phyloP scores from a whole-genome alignment of 1,139 yeast genomes.

The Kodamaea alishanica region DNA sequence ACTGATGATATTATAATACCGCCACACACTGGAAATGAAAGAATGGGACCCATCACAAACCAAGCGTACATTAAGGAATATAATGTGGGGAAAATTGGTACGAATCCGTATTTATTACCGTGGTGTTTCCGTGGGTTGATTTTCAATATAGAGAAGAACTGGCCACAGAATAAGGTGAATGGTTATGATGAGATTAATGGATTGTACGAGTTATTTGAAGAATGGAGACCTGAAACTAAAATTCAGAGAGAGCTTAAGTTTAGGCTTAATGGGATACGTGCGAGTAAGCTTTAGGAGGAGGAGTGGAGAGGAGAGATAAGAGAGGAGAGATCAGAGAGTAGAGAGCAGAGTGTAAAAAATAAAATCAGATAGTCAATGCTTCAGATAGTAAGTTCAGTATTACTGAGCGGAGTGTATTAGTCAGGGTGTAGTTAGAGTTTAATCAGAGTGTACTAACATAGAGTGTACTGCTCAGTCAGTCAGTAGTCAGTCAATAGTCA shows the following conservation, averaged over 20 bases:
- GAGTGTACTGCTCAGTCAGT: too few species aligned
- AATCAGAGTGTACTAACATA: too few species aligned
- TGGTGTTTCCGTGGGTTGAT: slow-evolving; percentile 89
- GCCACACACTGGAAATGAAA: slow-evolving; percentile 11
- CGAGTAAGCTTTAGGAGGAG: slow-evolving; percentile 35
- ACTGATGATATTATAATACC: slow-evolving; percentile 60
- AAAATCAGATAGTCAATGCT: too few species aligned
- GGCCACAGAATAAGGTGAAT: slow-evolving; percentile 38
- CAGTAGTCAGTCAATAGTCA: too few species aligned
- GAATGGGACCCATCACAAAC: slow-evolving; percentile 25
- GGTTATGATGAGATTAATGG: slow-evolving; percentile 54
- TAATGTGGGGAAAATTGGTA: slow-evolving; percentile 56
- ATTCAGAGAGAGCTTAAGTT: slow-evolving; percentile 78
- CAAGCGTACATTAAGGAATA: slow-evolving; percentile 60
- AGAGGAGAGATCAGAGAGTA: neutral
- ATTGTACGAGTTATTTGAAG: slow-evolving; percentile 67
- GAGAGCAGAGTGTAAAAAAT: neutral
- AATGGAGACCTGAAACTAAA: slow-evolving; percentile 84
- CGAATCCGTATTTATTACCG: slow-evolving; percentile 82
- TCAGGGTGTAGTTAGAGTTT: too few species aligned
- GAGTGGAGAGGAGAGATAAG: neutral
- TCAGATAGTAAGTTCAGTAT: too few species aligned
- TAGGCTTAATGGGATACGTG: slow-evolving; percentile 69
- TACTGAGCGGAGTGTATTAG: too few species aligned
- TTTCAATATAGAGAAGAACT: slow-evolving; percentile 57